Evolutionary conservation across 2,329 filamentous ascomycete species (phyloP).

Genomic region (Curvularia verruculosa): DNA sequence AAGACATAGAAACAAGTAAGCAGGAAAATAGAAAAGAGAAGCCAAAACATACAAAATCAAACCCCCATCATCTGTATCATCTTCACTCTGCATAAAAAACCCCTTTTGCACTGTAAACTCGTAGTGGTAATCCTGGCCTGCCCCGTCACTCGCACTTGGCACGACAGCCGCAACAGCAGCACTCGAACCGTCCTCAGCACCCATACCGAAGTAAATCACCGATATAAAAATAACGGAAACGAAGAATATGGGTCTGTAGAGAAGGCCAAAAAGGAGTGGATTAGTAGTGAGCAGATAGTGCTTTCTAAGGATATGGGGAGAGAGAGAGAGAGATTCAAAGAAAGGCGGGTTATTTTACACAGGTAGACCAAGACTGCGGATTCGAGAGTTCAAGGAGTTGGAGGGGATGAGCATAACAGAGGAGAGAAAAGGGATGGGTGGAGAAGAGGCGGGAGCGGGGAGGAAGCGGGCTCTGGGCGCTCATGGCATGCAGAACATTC

Average conservation of each 20-base stretch:
- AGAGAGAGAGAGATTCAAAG: background rate
- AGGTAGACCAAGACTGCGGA: constrained; percentile 13
- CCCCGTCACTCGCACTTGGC: background rate
- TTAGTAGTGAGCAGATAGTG: background rate
- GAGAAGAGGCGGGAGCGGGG: too few species aligned
- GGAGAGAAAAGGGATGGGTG: too few species aligned
- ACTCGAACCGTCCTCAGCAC: background rate
- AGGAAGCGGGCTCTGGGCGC: background rate
- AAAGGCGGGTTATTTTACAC: constrained; percentile 10
- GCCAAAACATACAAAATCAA: constrained; percentile 64
- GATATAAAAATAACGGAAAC: constrained; percentile 14
- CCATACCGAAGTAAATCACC: constrained; percentile 17
- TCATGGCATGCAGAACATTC: constrained; percentile 6
- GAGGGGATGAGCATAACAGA: constrained; percentile 14
- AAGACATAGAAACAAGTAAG: too few species aligned
- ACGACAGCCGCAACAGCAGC: background rate
- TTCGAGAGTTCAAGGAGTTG: background rate
- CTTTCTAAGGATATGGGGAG: background rate
- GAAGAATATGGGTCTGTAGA: constrained; percentile 27
- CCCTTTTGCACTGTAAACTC: constrained; percentile 66
- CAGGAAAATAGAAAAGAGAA: background rate
- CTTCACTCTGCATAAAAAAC: constrained; percentile 68
- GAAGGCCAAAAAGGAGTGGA: background rate
- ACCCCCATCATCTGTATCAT: constrained; percentile 60
- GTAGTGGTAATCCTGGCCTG: constrained; percentile 50